These are phyloP conservation scores for Sphaerulina musiva DNA, from an alignment of 2,329 filamentous ascomycete species.

Conservation along the genomic window DNA sequence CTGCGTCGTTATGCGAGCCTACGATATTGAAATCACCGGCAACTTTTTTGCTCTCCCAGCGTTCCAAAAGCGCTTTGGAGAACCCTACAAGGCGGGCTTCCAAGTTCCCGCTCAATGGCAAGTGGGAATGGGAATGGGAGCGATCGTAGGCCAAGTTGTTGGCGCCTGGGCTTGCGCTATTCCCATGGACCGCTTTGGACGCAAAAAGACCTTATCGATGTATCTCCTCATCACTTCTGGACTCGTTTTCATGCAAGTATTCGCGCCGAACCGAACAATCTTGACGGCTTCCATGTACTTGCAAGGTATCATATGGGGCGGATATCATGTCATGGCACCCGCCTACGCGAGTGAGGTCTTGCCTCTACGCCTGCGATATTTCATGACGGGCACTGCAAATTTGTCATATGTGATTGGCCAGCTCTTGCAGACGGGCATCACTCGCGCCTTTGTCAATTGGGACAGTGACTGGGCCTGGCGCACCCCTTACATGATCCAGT, in stretches of 20 bases:
- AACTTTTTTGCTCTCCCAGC: slow-evolving; percentile 1
- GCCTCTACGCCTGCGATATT: slow-evolving; percentile 49
- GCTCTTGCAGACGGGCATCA: slow-evolving; percentile 40
- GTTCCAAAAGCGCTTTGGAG: background rate
- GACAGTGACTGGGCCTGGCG: slow-evolving; percentile 33
- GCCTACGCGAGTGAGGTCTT: slow-evolving; percentile 62
- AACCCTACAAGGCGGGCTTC: background rate
- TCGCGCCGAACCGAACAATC: slow-evolving; percentile 10
- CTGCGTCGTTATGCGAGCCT: slow-evolving; percentile 1
- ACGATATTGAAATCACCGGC: background rate
- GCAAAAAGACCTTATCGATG: slow-evolving; percentile 48
- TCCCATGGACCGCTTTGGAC: slow-evolving; percentile 23
- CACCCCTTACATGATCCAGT: slow-evolving; percentile 37
- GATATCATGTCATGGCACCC: slow-evolving; percentile 47
- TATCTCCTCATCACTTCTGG: slow-evolving; percentile 30
- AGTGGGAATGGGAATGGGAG: background rate
- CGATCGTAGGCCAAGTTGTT: background rate
- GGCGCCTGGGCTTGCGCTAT: background rate
- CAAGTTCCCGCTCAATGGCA: slow-evolving; percentile 1
- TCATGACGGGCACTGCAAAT: slow-evolving; percentile 53
- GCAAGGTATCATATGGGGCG: slow-evolving; percentile 51
- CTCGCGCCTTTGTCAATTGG: slow-evolving; percentile 19
- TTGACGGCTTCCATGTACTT: slow-evolving; percentile 50
- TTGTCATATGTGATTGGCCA: slow-evolving; percentile 42
- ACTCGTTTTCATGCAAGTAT: slow-evolving; percentile 37